Evolutionary conservation across 495 filamentous ascomycete species (phyloP), one percentile per base, ranked within the genome.

Genomic region (Penicillium lagena): DNA sequence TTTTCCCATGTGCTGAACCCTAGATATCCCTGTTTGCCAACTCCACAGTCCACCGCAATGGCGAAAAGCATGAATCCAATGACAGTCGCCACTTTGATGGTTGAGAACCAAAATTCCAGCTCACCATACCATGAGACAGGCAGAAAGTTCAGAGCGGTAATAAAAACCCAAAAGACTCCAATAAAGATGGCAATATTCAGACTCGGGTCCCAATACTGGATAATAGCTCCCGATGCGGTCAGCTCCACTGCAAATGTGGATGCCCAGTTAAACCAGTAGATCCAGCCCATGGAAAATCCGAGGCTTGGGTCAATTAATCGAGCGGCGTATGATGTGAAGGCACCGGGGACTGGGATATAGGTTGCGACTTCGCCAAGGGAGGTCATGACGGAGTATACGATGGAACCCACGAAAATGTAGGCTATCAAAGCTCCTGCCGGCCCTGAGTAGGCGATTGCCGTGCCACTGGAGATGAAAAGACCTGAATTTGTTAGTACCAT

Each of bases 201-300:
- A 14, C 59, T 52, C 13, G 60, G 58, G 28, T 82, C 64, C 85
- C 85, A 89, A 58, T 78, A 88, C 45, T 81, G 76, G 31, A 88
- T 81, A 43, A 87, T 78, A 9, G 85, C 65, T 9, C 80, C 73
- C 2, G 84, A 79, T 4, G 82, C 83, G 2, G 79, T 79, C 10
- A 88, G 76, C 51, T 87, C 83, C 27, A 84, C 71, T 31, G 79
- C 82, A 41, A 81, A 79, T 0, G 81, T 85, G 9, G 82, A 78
- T n/a, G 73, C 65, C 61, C 54, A 63, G 9, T 62, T 55, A 46
- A 76, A 77, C 74, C 74, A 78, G 52, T 76, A 81, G 49, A 86
- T 86, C 82, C 83, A 88, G 12, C 82, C 83, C 51, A 87, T 78
- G 11, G 83, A 79, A 50, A 88, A 87, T 34, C 84, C 83, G 40